Evolutionary conservation across 2,329 filamentous ascomycete species (phyloP), one percentile per base, ranked within the genome.

Genomic region (Nothophaeocryptopus gaeumannii): DNA sequence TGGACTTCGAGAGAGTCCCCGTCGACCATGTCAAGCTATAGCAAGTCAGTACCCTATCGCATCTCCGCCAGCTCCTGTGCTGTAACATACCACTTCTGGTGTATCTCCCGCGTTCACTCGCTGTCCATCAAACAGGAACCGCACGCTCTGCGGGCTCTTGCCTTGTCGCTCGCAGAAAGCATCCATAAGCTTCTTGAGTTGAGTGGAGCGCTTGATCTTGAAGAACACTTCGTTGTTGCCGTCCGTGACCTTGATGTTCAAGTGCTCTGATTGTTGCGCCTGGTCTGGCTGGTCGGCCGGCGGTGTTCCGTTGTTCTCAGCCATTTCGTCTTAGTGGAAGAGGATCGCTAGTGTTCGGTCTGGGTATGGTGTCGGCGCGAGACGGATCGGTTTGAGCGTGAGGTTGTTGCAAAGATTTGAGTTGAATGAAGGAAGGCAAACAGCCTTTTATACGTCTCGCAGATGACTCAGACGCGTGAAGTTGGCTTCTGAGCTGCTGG

Each of bases 171-270:
- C 92, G 72, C 93, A 99, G 72, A 97, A 99, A 14, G 93, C 93
- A 55, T 89, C 86, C 93, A 99, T 99, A 47, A 99, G 79, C 78
- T 99, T 99, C 75, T 96, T 93, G 1, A 99, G 82, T 70, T 90
- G 88, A 1, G 93, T 99, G 15, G 86, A 90, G 33, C 91, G 83
- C 85, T 99, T 99, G 77, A 99, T 99, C 79, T 99, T 99, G 79
- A 99, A 99, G 73, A 97, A 99, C 64, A 99, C 92, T 70, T 99
- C 93, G 70, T 99, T 99, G 77, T 96, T 96, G 76, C 95, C 96
- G 64, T 99, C 93, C 0, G 93, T 97, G 11, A 99, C 93, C 72
- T 99, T 99, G 76, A 99, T 97, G 75, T 99, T 99, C 5, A 99
- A 78, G 72, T 99, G 93, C 74, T 97, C 92, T 29, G 76, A 76